Percentiles rank a stretch among this genome's conserved stretches.
These are phyloP conservation scores for Phaeosphaeriaceae sp. DNA, from an alignment of 2,329 filamentous ascomycete species.

Conservation along the genomic window DNA sequence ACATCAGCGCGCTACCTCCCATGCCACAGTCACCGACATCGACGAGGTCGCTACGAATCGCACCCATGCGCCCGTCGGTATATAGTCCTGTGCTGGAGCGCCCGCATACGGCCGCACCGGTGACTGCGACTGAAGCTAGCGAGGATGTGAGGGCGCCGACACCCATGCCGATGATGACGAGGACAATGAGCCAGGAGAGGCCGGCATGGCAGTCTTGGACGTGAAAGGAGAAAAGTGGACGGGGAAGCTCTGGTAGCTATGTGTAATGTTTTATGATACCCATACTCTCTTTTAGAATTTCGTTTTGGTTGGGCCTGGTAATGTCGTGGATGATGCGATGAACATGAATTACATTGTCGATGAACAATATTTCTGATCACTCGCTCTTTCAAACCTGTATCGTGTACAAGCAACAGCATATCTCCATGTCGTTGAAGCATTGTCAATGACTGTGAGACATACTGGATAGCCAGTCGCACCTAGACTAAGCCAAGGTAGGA, in stretches of 20 bases:
- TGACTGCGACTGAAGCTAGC: background rate
- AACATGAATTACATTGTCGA: background rate
- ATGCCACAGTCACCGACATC: constrained; percentile 19
- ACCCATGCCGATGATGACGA: constrained; percentile 1
- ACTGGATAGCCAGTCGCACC: too few relatives aligned
- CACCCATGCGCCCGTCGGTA: background rate
- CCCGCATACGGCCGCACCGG: background rate
- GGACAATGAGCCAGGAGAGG: constrained; percentile 3
- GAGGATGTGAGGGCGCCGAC: background rate
- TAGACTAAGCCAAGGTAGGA: background rate
- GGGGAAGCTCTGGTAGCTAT: background rate
- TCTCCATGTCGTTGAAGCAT: too few relatives aligned
- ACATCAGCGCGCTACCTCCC: constrained; percentile 25
- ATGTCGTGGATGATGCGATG: background rate
- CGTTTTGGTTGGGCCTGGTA: background rate
- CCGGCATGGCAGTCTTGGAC: constrained; percentile 20
- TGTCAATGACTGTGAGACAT: too few relatives aligned
- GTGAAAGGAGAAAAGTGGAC: constrained; percentile 3
- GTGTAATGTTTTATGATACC: background rate
- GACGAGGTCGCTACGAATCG: constrained; percentile 2
- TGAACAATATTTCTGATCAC: background rate
- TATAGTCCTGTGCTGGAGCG: constrained; percentile 1
- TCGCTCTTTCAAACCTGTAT: too few relatives aligned
- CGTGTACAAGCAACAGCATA: too few relatives aligned
- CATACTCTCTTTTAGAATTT: background rate